Evolutionary conservation across 192 early-diverging fungal species (phyloP), one percentile per base, ranked within the genome.

Genomic region (Coemansia sp.): DNA sequence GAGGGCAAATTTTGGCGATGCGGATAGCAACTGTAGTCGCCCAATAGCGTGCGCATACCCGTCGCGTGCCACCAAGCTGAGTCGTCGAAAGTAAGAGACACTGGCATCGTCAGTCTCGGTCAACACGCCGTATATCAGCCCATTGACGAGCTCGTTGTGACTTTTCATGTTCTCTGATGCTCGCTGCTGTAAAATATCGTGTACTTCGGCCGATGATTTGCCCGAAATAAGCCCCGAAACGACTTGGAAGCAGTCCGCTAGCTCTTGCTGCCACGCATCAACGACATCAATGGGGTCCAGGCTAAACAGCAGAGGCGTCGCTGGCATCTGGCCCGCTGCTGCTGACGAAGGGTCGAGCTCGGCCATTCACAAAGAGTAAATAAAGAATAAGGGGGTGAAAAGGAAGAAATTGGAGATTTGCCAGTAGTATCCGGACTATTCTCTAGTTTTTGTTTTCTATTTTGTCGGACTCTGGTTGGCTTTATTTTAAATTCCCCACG

Each of bases 41-140:
- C 69, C 48, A 9, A 87, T 29, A 3, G 84, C 74, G 31, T 70
- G 66, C 1, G 71, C 74, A 62, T 80, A 89, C 5, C 87, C 79
- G 67, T 92, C 91, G 60, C 91, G 86, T 45, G 86, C 80, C 1
- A 91, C 84, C n/a, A 88, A 67, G 44, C 80, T 88, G 36, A 92
- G 76, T 1, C 78, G 74, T 37, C 87, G 86, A 62, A 89, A 87
- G 48, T 83, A 70, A 77, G 86, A 70, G 6, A 45, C 62, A 3
- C 64, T 61, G 40, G 68, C 63, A 9, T 78, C 67, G n/a, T 40
- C 63, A 29, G 81, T 67, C 31, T 85, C 77, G 3, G 84, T 88
- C 6, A 89, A 63, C 2, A 88, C 77, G 1, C 83, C 87, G 50
- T 89, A 92, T 1, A 92, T 53, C 4, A 92, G 72, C 2, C 86